Conservation (phyloP, 352 stramenopile genomes). For the Halophytophthora batemanensis region DNA sequence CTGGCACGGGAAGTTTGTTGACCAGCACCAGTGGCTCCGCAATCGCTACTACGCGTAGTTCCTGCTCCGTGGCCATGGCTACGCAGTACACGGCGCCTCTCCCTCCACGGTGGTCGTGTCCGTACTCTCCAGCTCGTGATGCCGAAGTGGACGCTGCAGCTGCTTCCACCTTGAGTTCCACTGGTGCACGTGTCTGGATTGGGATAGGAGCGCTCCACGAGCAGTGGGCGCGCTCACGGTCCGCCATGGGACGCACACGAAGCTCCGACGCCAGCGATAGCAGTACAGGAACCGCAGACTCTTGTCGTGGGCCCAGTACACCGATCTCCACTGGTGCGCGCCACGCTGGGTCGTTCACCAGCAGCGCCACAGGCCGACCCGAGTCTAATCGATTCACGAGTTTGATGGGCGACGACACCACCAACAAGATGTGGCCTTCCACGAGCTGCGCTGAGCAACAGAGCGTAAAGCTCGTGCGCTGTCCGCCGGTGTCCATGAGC, state of each 20-base stretch:
- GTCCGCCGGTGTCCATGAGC: conserved; percentile 47
- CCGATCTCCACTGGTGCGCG: conserved; percentile 68
- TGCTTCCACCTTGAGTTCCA: conserved; percentile 65
- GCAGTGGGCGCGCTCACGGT: conserved; percentile 29
- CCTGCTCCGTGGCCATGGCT: conserved; percentile 58
- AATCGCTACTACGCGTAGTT: conserved; percentile 59
- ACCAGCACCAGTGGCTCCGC: conserved; percentile 71
- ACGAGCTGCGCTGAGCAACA: conserved; percentile 68
- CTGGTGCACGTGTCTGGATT: conserved; percentile 59
- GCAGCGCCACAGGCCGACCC: conserved; percentile 52
- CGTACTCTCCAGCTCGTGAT: conserved; percentile 12
- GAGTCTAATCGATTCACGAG: conserved; percentile 66
- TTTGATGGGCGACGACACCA: conserved; percentile 79
- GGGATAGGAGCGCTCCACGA: conserved; percentile 77
- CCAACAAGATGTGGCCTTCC: conserved; percentile 74
- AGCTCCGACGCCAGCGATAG: conserved; percentile 67
- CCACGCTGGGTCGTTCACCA: conserved; percentile 83
- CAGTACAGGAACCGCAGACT: conserved; percentile 68
- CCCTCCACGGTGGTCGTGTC: conserved; percentile 14
- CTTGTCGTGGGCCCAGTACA: conserved; percentile 46
- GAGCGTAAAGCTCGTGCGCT: conserved; percentile 53
- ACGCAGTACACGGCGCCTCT: conserved; percentile 67
- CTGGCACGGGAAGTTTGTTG: conserved; percentile 74
- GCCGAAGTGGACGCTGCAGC: conserved; percentile 27
- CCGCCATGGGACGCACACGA: conserved; percentile 50